Evolutionary conservation across 495 filamentous ascomycete genomes (phyloP).

Genomic region (Xylaria venustula): DNA sequence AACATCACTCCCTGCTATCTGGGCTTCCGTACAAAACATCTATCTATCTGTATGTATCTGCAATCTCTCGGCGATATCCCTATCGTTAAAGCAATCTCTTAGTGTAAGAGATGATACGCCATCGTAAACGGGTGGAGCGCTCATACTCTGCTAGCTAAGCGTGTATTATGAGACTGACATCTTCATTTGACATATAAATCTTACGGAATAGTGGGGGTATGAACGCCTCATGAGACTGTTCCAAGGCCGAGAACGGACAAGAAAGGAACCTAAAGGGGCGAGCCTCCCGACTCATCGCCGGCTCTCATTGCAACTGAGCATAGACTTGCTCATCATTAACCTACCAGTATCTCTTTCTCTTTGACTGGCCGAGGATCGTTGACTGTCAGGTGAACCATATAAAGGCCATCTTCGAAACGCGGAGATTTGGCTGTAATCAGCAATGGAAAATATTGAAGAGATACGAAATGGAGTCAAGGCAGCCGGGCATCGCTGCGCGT

Average conservation of each 20-base stretch:
- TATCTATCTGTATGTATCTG: too few species aligned
- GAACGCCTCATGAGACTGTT: neutral
- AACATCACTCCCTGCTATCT: too few species aligned
- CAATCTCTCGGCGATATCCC: neutral
- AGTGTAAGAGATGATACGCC: neutral
- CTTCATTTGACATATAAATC: neutral
- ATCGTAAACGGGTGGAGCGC: neutral
- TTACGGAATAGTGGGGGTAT: neutral
- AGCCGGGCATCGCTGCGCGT: neutral
- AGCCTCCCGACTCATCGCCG: neutral
- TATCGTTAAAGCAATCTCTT: neutral
- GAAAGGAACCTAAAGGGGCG: conserved; percentile 1
- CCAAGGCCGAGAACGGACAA: conserved; percentile 3
- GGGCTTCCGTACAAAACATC: too few species aligned
- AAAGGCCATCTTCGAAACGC: neutral
- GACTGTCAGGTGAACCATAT: neutral
- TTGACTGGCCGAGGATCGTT: neutral
- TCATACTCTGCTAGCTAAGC: neutral
- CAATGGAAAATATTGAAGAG: neutral
- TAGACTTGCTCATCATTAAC: neutral
- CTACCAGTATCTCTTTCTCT: neutral
- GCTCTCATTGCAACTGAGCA: neutral
- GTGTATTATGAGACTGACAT: neutral
- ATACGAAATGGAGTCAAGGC: neutral
- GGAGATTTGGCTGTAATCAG: neutral